A percentile compares a stretch with the other conserved stretches of the same genome.
These are phyloP conservation scores for Auriscalpium orientale DNA, from an alignment of 768 basidiomycete species.

Conservation along the genomic window DNA sequence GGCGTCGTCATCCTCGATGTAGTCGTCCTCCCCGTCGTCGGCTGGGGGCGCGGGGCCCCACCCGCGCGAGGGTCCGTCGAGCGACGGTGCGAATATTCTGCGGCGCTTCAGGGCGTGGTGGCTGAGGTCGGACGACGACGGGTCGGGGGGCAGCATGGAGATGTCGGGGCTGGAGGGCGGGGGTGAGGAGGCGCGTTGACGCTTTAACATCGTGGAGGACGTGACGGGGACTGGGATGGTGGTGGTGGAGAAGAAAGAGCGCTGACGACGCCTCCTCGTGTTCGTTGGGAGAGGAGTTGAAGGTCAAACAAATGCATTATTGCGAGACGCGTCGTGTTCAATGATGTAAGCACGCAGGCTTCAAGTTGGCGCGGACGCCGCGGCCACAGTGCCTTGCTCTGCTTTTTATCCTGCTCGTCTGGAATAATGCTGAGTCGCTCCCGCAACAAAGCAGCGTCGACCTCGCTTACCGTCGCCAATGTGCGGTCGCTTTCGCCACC, in stretches of 20 bases:
- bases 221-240: no score
- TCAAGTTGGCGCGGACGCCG: no score
- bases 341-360: neutral
- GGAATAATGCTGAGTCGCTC: no score
- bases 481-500: no score
- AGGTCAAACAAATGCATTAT: no score
- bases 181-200: constrained; percentile 16
- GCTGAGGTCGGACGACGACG: constrained; percentile 20
- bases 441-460: no score
- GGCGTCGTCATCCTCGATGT: neutral
- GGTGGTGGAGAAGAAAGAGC: no score
- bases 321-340: neutral
- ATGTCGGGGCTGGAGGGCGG: constrained; percentile 9
- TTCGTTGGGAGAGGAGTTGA: no score
- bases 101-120: constrained; percentile 42
- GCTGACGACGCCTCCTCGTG: neutral
- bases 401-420: no score
- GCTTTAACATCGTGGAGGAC: constrained; percentile 12
- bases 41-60: constrained; percentile 24
- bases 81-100: constrained; percentile 41
- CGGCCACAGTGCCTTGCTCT: no score
- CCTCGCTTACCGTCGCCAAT: no score
- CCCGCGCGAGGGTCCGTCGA: constrained; percentile 46
- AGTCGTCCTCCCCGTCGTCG: constrained; percentile 25
- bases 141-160: constrained; percentile 7